A percentile compares a stretch with the other conserved stretches of the same genome.
These are phyloP conservation scores for Ceratocystis diversiconidia DNA, from an alignment of 2,329 filamentous ascomycete genomes.

Conservation along the genomic window DNA sequence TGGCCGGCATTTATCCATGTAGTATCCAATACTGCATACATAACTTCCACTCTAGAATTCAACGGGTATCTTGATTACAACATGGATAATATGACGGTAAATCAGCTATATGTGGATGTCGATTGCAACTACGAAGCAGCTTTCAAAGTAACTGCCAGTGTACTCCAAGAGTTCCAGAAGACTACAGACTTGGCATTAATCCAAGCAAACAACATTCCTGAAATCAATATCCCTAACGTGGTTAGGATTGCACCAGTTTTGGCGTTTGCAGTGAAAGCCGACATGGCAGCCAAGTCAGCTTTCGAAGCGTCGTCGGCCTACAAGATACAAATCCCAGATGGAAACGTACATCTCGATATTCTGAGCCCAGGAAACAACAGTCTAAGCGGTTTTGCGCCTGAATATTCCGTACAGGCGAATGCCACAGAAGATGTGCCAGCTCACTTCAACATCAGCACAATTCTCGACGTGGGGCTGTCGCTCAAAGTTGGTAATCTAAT, in stretches of 20 bases:
- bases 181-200: constrained; percentile 1
- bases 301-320: constrained; percentile 6
- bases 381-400: constrained; percentile 3
- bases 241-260: constrained; percentile 9
- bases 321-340: constrained; percentile 1
- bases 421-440: constrained; percentile 7
- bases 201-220: background rate
- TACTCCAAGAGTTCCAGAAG: constrained; percentile 4
- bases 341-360: constrained; percentile 12
- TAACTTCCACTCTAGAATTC: constrained; percentile 8
- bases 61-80: constrained; percentile 13
- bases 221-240: constrained; percentile 13
- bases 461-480: constrained; percentile 2
- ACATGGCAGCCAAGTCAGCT: constrained; percentile 8
- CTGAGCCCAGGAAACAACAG: background rate
- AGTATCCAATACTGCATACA: constrained; percentile 12
- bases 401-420: constrained; percentile 6
- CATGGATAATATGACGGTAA: constrained; percentile 4
- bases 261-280: constrained; percentile 6
- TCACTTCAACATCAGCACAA: constrained; percentile 14
- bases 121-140: constrained; percentile 6
- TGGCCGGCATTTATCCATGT: constrained; percentile 10
- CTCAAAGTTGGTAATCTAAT: constrained; percentile 3
- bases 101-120: constrained; percentile 12
- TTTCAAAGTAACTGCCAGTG: background rate